These are phyloP conservation scores for Jaenimonas drosophilae DNA, from an alignment of 208 protist genomes.

Conservation along the genomic window DNA sequence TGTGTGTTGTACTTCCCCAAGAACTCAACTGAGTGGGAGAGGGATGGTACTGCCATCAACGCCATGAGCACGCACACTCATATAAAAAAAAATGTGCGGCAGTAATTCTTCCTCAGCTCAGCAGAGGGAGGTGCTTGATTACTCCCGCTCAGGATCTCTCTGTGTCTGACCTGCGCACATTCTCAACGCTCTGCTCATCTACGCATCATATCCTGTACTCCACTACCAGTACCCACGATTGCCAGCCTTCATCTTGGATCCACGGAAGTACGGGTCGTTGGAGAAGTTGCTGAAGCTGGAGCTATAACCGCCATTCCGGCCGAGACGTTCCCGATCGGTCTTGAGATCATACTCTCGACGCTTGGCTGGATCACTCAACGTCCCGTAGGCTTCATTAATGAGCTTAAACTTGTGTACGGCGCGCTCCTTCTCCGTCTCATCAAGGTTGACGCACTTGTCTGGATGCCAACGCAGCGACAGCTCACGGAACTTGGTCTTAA, in stretches of 20 bases:
- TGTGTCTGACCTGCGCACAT: too few species aligned
- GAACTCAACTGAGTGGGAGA: too few species aligned
- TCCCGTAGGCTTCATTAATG: constrained; percentile 79
- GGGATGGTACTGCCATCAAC: too few species aligned
- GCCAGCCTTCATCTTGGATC: background rate
- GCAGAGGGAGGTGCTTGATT: too few species aligned
- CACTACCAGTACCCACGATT: background rate
- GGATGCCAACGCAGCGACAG: constrained; percentile 87
- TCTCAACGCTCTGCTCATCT: too few species aligned
- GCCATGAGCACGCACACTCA: too few species aligned
- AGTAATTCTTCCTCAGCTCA: too few species aligned
- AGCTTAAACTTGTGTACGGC: constrained; percentile 88
- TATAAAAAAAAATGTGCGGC: too few species aligned
- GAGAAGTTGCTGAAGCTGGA: constrained; percentile 18
- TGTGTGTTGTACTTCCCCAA: too few species aligned
- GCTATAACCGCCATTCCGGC: constrained; percentile 22
- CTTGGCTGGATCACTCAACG: constrained; percentile 59
- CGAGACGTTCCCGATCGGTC: constrained; percentile 36
- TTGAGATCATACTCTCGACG: constrained; percentile 82
- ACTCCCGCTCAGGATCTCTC: too few species aligned
- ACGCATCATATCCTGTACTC: too few species aligned
- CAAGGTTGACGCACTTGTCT: constrained; percentile 76
- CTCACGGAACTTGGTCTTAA: constrained; percentile 83
- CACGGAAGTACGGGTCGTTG: background rate
- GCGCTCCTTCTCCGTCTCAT: constrained; percentile 47